phyloP scores from a whole-genome alignment of 306 rosid genomes.

The Cucurbita pepo region DNA sequence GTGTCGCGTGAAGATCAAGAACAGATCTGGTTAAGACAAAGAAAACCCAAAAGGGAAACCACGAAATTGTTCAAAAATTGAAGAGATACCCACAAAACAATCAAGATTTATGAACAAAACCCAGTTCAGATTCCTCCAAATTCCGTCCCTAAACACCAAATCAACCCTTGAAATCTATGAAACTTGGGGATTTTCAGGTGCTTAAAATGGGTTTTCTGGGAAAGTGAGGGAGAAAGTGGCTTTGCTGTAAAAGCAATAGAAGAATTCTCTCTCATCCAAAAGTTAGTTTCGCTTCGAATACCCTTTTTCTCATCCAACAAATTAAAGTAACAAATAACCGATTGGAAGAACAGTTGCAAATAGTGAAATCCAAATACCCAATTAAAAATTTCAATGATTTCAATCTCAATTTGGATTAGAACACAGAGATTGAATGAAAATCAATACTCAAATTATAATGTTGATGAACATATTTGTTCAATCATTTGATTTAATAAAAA shows the following conservation, averaged over 20 bases:
- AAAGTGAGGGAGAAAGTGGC: conserved; percentile 5
- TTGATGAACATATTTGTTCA: too few relatives aligned
- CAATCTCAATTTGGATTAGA: too few relatives aligned
- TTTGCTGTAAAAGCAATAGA: conserved; percentile 8
- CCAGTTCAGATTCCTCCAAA: not conserved
- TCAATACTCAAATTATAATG: too few relatives aligned
- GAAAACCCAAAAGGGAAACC: conserved; percentile 27
- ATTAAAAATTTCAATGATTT: not conserved
- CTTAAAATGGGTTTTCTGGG: not conserved
- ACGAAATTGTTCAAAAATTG: not conserved
- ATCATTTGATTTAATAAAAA: too few relatives aligned
- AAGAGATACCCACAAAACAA: not conserved
- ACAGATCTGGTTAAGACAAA: conserved; percentile 43
- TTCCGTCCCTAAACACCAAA: not conserved
- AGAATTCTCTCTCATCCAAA: conserved; percentile 4
- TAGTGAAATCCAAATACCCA: not conserved
- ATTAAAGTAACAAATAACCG: not conserved
- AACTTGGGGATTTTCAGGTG: not conserved
- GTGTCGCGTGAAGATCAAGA: conserved; percentile 17
- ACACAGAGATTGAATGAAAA: too few relatives aligned
- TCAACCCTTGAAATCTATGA: not conserved
- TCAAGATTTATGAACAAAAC: not conserved
- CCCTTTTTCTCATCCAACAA: not conserved
- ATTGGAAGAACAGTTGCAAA: not conserved
- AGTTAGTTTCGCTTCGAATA: not conserved